Base-by-base conservation (phyloP, 75 land plant species). In the Cupressus sempervirens region DNA sequence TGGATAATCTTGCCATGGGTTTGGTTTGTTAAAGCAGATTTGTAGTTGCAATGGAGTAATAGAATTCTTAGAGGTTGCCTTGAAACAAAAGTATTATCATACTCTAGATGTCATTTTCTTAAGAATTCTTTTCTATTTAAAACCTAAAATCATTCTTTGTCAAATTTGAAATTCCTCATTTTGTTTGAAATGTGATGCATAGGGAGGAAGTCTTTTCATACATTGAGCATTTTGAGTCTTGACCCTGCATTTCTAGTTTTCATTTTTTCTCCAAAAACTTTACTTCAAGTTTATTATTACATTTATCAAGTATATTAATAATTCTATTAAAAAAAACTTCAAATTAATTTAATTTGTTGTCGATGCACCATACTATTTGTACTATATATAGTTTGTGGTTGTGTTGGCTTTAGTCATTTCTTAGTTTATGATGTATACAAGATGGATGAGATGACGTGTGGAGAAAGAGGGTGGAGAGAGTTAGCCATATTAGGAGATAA, bases 381-480 rank as follows among this genome's bases (percentile, higher is more conserved):
- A 77, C 48, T 43, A 0, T 77, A 77, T 9, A 23, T 43, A 77
- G 8, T 77, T 26, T 77, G 43, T 75, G 30, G 20, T 48, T 3
- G 41, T 77, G 80, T 41, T 20, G 40, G 41, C 26, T 40, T 11
- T 23, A 41, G 26, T 77, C 48, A 41, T 26, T 77, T 77, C 50
- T 77, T 41, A 23, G 43, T 77, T 29, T 77, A 77, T 77, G 50
- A 1, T 77, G 81, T 36, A 1, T 38, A 32, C 62, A 89, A 89
- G 80, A 89, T 89, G 90, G 90, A 89, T 89, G 90, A 87, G 80
- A 89, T 87, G 90, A 89, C 87, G 90, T 53, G 72, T 46, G 90
- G 90, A 15, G 83, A 87, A 38, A 70, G 76, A 87, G 90, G 88
- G 67, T 85, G 86, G 89, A 89, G 82, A 58, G 90, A 89, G 76